Conservation (phyloP, 768 basidiomycete species). For the Russula emetica region DNA sequence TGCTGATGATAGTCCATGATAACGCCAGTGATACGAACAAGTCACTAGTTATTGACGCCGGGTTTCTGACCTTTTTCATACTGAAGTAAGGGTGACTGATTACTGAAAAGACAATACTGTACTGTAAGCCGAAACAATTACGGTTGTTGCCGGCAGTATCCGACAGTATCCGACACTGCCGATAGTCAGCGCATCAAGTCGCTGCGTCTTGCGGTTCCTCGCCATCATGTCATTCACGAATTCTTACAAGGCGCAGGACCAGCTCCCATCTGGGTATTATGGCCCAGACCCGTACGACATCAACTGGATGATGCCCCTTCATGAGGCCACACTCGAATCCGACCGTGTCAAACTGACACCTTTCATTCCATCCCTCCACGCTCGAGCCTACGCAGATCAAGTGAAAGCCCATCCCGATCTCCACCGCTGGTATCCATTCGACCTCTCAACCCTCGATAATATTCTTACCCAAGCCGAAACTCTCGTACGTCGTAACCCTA, state of each 20-base stretch:
- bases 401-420: conserved; percentile 31
- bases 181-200: no score
- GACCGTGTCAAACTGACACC: conserved; percentile 39
- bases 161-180: no score
- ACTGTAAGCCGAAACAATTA: no score
- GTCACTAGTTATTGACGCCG: no score
- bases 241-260: conserved; percentile 2
- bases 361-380: conserved; percentile 40
- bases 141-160: no score
- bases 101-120: no score
- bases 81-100: no score
- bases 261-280: conserved; percentile 24
- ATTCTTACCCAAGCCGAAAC: conserved; percentile 31
- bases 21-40: no score
- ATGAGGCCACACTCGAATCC: conserved; percentile 34
- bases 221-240: conserved; percentile 21
- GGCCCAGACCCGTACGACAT: conserved; percentile 39
- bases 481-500: conserved; percentile 25
- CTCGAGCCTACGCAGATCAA: conserved; percentile 32
- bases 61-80: no score
- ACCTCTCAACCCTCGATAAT: conserved; percentile 25
- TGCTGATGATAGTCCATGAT: no score
- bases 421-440: conserved; percentile 36
- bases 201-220: background rate
- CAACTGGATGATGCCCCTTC: conserved; percentile 39